phyloP scores from a whole-genome alignment of 1,284 basidiomycete genomes.

The Somion occarium region DNA sequence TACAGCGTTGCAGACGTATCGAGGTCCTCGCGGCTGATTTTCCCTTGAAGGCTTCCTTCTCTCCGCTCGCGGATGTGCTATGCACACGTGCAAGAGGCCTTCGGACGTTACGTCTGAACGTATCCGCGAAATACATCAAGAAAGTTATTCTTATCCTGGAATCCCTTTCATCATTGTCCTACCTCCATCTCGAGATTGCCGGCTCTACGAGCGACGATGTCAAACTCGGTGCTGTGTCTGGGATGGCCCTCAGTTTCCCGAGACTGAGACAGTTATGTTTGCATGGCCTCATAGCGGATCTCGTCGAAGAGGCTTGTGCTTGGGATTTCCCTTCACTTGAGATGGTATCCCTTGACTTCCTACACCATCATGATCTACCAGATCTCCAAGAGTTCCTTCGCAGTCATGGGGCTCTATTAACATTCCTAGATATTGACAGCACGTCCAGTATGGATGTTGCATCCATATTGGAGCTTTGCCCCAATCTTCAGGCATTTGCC shows the following conservation, averaged over 20 bases:
- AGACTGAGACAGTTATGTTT: slow-evolving; percentile 57
- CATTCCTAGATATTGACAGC: slow-evolving; percentile 60
- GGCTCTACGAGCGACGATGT: slow-evolving; percentile 23
- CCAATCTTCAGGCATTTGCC: slow-evolving; percentile 51
- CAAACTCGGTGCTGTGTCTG: slow-evolving; percentile 52
- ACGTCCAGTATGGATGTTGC: slow-evolving; percentile 50
- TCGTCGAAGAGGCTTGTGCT: slow-evolving; percentile 59
- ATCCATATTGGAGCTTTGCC: slow-evolving; percentile 56
- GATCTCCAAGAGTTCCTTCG: slow-evolving; percentile 55
- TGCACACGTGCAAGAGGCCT: slow-evolving; percentile 43
- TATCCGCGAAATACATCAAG: slow-evolving; percentile 47
- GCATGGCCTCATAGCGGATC: slow-evolving; percentile 52
- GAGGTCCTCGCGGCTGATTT: slow-evolving; percentile 64
- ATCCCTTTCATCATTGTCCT: slow-evolving; percentile 47
- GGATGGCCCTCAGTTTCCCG: slow-evolving; percentile 50
- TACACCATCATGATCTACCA: slow-evolving; percentile 39
- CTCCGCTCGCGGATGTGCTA: slow-evolving; percentile 57
- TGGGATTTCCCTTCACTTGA: slow-evolving; percentile 61
- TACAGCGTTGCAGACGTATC: slow-evolving; percentile 61
- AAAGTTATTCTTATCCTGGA: slow-evolving; percentile 67
- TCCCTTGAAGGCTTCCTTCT: slow-evolving; percentile 51
- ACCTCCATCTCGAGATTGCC: slow-evolving; percentile 51
- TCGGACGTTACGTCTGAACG: slow-evolving; percentile 53
- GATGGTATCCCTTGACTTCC: slow-evolving; percentile 51
- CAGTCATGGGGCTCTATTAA: slow-evolving; percentile 49